Evolutionary conservation across 176 grass and related monocot species (phyloP), one percentile per base, ranked within the genome.

Genomic region (Avena sativa): DNA sequence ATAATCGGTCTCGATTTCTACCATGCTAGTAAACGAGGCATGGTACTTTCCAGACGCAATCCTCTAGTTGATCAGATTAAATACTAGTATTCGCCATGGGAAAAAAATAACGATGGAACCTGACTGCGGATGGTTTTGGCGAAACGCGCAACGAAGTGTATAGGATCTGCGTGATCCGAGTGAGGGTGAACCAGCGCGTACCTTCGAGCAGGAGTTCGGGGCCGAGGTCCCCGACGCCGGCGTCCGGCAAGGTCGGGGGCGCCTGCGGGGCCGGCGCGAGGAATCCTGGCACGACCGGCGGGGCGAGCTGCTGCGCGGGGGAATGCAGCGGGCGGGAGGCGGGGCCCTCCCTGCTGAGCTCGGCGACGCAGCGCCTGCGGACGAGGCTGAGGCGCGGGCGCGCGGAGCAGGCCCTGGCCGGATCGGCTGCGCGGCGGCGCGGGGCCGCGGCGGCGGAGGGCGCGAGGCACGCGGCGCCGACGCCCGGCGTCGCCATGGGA

Each of bases 321-420:
- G 78, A 8, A 67, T 14, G 36, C 49, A 68, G 19, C 23, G 73
- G 46, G 32, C 79, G 89, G 53, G 79, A 79, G 15, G 79, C 57
- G 16, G 79, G 72, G 2, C 71, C 59, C 46, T 86, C 86, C 82
- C 78, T 86, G 86, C 83, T 92, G 9, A 88, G 71, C 86, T 92
- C 90, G 21, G 82, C 90, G n/a, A 88, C 83, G 86, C 86, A 92
- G 12, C 63, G 78, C 67, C 76, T 6, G 25, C 49, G 65, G 73
- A 67, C 2, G 23, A 47, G 76, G 68, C 16, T 60, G 57, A 68
- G 85, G 30, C 65, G 70, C 60, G 60, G 50, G 36, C 20, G 57
- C 15, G 44, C 9, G 14, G 30, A 2, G 47, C 4, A 10, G n/a
- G 66, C 82, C 40, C 16, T 46, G 2, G 60, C 64, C 57, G 26